Evolutionary conservation across 129 eudicot species (phyloP).

Genomic region (Deinandra increscens): DNA sequence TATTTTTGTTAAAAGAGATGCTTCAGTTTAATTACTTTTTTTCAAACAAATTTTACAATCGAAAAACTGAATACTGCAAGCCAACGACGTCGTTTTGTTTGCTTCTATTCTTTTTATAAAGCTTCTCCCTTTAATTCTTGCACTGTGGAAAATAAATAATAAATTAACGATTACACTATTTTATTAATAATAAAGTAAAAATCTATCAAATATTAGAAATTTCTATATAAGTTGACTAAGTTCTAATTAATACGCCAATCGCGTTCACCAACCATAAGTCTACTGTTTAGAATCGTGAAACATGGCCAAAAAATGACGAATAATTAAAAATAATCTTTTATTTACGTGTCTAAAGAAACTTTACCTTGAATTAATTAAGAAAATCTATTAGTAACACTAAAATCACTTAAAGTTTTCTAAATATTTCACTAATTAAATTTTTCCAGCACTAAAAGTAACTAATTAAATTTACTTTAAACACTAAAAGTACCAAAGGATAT

Average conservation of each 20-base stretch:
- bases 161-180: neutral
- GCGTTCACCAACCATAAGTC: neutral
- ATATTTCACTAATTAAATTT: no score
- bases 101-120: neutral
- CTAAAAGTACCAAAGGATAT: no score
- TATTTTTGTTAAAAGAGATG: conserved; percentile 1
- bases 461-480: no score
- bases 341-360: neutral
- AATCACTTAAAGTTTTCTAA: no score
- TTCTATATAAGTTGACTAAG: neutral
- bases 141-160: neutral
- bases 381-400: no score
- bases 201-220: neutral
- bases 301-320: neutral
- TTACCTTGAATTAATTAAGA: no score
- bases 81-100: neutral
- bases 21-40: neutral
- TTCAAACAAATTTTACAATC: neutral
- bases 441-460: no score
- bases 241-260: no score
- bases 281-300: neutral
- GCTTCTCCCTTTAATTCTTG: neutral
- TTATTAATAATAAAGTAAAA: neutral
- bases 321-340: neutral
- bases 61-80: neutral